Conservation (phyloP, 805 yeast species). For the Nematodospora valgi region DNA sequence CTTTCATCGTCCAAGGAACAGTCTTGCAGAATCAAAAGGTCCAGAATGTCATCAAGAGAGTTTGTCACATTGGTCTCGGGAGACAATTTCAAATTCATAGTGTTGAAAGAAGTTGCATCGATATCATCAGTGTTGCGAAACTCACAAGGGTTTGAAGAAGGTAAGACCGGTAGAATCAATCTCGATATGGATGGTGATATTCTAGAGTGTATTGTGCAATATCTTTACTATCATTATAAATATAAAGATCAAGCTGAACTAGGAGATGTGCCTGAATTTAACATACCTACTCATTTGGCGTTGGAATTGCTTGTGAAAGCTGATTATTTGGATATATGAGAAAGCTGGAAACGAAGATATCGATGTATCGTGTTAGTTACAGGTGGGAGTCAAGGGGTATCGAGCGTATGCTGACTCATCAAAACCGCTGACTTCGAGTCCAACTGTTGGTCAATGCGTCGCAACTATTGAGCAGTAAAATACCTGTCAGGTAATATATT, state of each 20-base stretch:
- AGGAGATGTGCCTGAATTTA: constrained; percentile 77
- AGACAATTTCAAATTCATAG: constrained; percentile 61
- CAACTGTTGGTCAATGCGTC: too few relatives aligned
- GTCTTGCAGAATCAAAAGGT: too few relatives aligned
- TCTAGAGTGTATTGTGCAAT: constrained; percentile 79
- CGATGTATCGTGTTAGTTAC: too few relatives aligned
- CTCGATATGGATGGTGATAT: constrained; percentile 67
- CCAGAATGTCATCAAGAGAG: constrained; percentile 9
- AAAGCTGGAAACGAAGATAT: background rate
- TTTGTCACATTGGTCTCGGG: constrained; percentile 69
- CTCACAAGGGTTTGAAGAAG: constrained; percentile 55
- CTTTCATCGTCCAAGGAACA: too few relatives aligned
- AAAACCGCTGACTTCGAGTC: too few relatives aligned
- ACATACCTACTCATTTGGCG: constrained; percentile 91
- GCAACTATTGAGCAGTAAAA: too few relatives aligned
- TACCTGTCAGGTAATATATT: too few relatives aligned
- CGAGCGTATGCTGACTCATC: too few relatives aligned
- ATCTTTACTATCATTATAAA: constrained; percentile 70
- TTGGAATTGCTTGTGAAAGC: constrained; percentile 89
- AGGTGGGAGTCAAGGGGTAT: too few relatives aligned
- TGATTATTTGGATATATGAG: constrained; percentile 70
- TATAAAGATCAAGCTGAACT: constrained; percentile 51
- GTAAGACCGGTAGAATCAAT: constrained; percentile 53
- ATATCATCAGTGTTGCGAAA: constrained; percentile 58
- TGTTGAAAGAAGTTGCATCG: constrained; percentile 71